These are phyloP conservation scores for Talaromyces albobiverticillius DNA, from an alignment of 2,329 filamentous ascomycete genomes.

Conservation along the genomic window DNA sequence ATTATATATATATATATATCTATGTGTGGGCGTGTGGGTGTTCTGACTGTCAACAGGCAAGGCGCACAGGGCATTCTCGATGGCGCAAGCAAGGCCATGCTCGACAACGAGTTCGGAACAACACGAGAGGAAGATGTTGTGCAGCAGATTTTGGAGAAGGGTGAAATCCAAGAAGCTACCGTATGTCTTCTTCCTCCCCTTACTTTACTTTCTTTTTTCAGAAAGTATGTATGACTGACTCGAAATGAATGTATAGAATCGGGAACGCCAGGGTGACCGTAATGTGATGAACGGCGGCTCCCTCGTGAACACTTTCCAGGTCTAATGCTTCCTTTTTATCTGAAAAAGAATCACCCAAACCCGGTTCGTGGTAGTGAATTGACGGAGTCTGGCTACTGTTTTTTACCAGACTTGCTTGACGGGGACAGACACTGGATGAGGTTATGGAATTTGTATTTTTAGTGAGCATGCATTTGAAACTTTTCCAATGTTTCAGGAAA, in stretches of 20 bases:
- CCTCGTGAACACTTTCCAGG: conserved; percentile 12
- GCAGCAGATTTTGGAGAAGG: conserved; percentile 74
- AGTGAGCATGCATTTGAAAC: conserved; percentile 5
- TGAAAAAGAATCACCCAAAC: neutral
- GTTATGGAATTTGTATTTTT: conserved; percentile 1
- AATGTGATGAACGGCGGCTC: conserved; percentile 11
- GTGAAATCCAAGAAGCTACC: conserved; percentile 61
- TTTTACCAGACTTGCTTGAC: conserved; percentile 5
- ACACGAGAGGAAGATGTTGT: conserved; percentile 75
- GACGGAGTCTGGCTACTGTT: conserved; percentile 9
- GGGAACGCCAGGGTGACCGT: conserved; percentile 27
- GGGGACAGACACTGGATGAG: neutral
- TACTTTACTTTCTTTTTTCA: neutral
- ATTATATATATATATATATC: no score
- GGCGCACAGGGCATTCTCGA: conserved; percentile 79
- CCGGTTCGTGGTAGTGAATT: no score
- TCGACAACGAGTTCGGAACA: conserved; percentile 88
- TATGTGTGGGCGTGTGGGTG: no score
- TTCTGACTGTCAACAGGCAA: conserved; percentile 57
- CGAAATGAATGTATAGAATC: conserved; percentile 21
- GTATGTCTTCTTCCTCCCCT: conserved; percentile 38
- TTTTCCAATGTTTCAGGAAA: conserved; percentile 3
- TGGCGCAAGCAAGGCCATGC: conserved; percentile 66
- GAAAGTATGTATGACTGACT: neutral
- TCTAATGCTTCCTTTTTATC: neutral